phyloP scores from a whole-genome alignment of 2,329 filamentous ascomycete genomes.

The Phoma herbarum region DNA sequence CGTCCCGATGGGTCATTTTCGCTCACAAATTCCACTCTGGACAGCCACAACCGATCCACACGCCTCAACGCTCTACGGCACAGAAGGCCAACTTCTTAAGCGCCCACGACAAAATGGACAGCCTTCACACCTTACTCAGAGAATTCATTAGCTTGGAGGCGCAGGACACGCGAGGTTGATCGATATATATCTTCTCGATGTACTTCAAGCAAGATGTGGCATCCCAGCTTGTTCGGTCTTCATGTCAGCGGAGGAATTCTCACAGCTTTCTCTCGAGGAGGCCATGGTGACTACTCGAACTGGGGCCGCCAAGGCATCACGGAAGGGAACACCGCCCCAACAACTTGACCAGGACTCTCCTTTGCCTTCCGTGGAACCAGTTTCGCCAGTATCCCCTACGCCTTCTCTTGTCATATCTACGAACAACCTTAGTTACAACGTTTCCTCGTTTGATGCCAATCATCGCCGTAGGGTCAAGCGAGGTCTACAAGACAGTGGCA shows the following conservation, averaged over 20 bases:
- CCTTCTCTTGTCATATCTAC: slow-evolving; percentile 46
- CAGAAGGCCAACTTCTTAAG: slow-evolving; percentile 42
- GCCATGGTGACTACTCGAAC: slow-evolving; percentile 51
- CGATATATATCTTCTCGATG: slow-evolving; percentile 45
- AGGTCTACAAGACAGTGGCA: slow-evolving; percentile 46
- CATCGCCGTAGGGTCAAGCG: slow-evolving; percentile 43
- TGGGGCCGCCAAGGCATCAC: slow-evolving; percentile 43
- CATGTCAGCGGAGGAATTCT: slow-evolving; percentile 51
- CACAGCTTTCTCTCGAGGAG: slow-evolving; percentile 49
- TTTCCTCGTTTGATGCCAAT: slow-evolving; percentile 43
- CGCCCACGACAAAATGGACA: slow-evolving; percentile 39
- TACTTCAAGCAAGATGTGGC: slow-evolving; percentile 23
- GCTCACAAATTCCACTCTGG: slow-evolving; percentile 34
- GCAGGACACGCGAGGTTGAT: slow-evolving; percentile 21
- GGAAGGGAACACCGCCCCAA: slow-evolving; percentile 27
- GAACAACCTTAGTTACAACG: slow-evolving; percentile 47
- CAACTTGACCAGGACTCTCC: slow-evolving; percentile 35
- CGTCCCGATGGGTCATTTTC: slow-evolving; percentile 26
- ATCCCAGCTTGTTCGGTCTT: slow-evolving; percentile 30
- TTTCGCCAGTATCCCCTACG: slow-evolving; percentile 36
- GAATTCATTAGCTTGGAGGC: slow-evolving; percentile 16
- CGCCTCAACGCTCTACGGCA: slow-evolving; percentile 43
- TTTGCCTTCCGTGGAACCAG: slow-evolving; percentile 33
- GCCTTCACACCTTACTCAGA: slow-evolving; percentile 27
- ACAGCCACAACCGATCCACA: slow-evolving; percentile 44